These are phyloP conservation scores for Colletotrichum agaves DNA, from an alignment of 2,329 filamentous ascomycete genomes.

Conservation along the genomic window DNA sequence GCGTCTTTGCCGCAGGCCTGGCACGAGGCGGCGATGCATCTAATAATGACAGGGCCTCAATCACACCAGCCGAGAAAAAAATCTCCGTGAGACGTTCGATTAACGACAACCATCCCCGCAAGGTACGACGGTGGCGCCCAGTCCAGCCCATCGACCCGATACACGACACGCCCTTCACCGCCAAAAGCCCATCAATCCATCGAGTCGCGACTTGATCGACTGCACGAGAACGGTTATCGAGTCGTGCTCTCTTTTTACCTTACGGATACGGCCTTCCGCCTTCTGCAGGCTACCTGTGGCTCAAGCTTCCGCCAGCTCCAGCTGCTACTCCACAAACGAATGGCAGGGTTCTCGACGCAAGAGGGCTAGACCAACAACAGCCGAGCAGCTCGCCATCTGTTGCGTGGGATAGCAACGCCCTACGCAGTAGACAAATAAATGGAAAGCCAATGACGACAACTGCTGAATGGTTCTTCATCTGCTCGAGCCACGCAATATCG, in stretches of 20 bases:
- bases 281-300: neutral
- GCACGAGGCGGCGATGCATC: neutral
- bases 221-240: neutral
- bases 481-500: slow-evolving; percentile 1
- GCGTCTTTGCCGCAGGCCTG: neutral
- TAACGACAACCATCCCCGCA: slow-evolving; percentile 13
- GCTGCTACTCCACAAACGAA: neutral
- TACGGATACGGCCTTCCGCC: too few species aligned
- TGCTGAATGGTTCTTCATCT: neutral
- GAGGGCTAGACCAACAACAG: slow-evolving; percentile 19
- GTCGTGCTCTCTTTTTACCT: neutral
- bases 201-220: neutral
- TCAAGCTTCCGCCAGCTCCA: neutral
- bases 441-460: neutral
- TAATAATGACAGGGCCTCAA: slow-evolving; percentile 5
- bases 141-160: neutral
- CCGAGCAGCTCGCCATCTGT: neutral
- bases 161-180: neutral
- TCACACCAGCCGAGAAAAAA: neutral
- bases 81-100: slow-evolving; percentile 26
- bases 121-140: neutral
- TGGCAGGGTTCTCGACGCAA: slow-evolving; percentile 6
- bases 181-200: neutral
- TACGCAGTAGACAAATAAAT: neutral
- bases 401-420: too few species aligned